Percentiles rank a stretch among this genome's conserved stretches.
Conservation (phyloP, 371 early-diverging fungal genomes). For the Blakeslea trispora region DNA sequence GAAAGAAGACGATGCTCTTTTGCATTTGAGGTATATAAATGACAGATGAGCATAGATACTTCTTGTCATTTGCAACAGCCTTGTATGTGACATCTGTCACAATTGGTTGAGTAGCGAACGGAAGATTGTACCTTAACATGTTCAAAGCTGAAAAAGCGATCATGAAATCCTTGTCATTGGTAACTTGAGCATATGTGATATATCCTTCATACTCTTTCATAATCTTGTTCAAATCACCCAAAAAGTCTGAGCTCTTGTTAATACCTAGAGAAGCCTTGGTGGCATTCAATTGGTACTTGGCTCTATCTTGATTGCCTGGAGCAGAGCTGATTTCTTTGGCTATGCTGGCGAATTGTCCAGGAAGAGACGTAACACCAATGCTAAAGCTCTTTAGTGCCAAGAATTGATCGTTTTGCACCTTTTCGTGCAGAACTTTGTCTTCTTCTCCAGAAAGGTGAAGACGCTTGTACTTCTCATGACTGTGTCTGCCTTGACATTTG, state of each 20-base stretch:
- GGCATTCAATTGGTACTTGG: neutral
- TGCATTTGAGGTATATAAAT: neutral
- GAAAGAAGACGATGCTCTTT: neutral
- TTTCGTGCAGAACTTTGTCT: neutral
- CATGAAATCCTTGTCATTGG: neutral
- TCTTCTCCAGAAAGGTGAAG: neutral
- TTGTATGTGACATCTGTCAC: constrained; percentile 1
- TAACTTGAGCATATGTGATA: neutral
- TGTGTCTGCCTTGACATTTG: neutral
- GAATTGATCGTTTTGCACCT: neutral
- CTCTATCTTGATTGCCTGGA: neutral
- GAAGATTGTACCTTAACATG: neutral
- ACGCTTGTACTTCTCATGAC: neutral
- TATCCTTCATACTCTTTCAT: neutral
- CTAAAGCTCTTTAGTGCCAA: neutral
- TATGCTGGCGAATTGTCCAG: neutral
- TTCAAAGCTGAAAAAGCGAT: neutral
- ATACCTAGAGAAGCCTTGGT: neutral
- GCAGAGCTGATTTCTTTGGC: neutral
- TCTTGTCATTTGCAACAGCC: neutral
- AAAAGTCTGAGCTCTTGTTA: neutral
- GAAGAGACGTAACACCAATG: neutral
- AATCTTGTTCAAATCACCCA: neutral
- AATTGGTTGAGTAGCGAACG: neutral
- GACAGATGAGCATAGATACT: neutral